Base-by-base conservation (phyloP, 257 asterid species). In the Datura wrightii region DNA sequence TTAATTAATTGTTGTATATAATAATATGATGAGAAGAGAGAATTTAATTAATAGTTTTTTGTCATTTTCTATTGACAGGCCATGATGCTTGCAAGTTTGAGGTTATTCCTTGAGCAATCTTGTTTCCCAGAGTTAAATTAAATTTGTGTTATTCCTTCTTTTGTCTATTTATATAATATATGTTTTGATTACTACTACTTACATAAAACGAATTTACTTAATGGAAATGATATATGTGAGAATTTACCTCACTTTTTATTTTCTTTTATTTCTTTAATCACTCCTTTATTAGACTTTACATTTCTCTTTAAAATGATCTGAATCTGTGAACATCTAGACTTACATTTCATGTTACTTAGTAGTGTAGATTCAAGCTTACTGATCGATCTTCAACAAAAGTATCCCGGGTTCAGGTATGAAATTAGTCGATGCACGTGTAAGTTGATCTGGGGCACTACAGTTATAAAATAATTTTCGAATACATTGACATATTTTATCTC, bases 81-180 rank as follows among this genome's bases (percentile, higher is more conserved):
- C 93, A 92, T 52, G 92, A 69, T 78, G 85, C 93, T 74, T 95
- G 98, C 97, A 94, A 89, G 87, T 93, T 91, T 85, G 94, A 92
- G 79, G n/a, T 54, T 78, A 84, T 88, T 31, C 93, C 94, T 36
- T 90, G 94, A 91, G 31, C 46, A 3, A 3, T 31, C 48, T 76
- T 50, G 0, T 31, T 78, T 14, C 46, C 63, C 82, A 50, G 31
- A 48, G 31, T 74, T 19, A 4, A 50, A 7, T 69, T 69, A 69
- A 76, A 76, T 31, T 11, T 50, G 24, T 48, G 14, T 50, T 31
- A 14, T 52, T 76, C 59, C 82, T 76, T 50, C 63, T 31, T 50
- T 76, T 76, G 44, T 50, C 46, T 50, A 24, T 50, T 76, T 76
- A 8, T 50, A 39, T 39, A 39, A 39, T 24, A 24, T 24, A 39